These are phyloP conservation scores for Tephrocybe sp. DNA, from an alignment of 768 basidiomycete species.

Conservation along the genomic window DNA sequence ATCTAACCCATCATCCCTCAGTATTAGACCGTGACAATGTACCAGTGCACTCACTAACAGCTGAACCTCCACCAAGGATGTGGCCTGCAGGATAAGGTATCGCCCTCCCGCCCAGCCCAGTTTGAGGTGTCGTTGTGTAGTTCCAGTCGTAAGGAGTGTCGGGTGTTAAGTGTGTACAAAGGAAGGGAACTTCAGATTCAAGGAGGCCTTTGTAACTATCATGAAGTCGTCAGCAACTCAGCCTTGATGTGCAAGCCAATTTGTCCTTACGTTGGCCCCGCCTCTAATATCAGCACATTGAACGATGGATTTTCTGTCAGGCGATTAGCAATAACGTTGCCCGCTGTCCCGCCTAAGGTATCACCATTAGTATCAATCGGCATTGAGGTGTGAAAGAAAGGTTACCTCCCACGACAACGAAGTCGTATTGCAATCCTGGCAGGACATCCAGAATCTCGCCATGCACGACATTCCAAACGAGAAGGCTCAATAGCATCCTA, in stretches of 20 bases:
- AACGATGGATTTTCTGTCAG: constrained; percentile 4
- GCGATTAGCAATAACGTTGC: constrained; percentile 12
- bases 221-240: neutral
- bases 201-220: neutral
- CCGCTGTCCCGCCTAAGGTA: constrained; percentile 8
- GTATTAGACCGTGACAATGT: neutral
- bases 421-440: constrained; percentile 8
- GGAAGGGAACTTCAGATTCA: constrained; percentile 7
- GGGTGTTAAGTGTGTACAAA: neutral
- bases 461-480: neutral
- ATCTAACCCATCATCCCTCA: neutral
- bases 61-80: neutral
- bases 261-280: constrained; percentile 4
- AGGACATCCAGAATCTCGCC: neutral
- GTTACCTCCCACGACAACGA: constrained; percentile 14
- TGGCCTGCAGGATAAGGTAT: neutral
- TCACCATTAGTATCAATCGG: neutral
- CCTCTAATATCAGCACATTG: constrained; percentile 9
- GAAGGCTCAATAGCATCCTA: neutral
- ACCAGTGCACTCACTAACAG: neutral
- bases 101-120: neutral
- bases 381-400: neutral
- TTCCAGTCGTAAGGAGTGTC: neutral
- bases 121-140: neutral
- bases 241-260: neutral